phyloP scores from a whole-genome alignment of 2,329 filamentous ascomycete genomes.

The Clonostachys rosea region DNA sequence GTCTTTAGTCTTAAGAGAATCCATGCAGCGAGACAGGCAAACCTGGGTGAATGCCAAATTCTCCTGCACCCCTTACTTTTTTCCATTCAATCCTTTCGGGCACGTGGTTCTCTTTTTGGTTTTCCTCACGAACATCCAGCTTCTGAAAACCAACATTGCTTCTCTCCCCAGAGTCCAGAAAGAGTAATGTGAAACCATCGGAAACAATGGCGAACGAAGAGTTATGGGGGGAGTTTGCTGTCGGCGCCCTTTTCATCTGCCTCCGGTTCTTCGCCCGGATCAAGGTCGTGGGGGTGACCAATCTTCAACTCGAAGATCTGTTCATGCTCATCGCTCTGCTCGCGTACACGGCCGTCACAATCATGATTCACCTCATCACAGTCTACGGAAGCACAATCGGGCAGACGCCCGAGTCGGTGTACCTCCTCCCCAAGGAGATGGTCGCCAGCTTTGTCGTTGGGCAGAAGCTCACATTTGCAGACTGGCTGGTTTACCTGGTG shows the following conservation, averaged over 20 bases:
- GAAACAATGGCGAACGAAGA: conserved; percentile 11
- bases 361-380: no score
- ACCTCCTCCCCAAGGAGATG: not conserved
- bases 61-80: no score
- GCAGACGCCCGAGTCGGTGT: not conserved
- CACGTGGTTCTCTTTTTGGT: no score
- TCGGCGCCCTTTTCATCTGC: conserved; percentile 28
- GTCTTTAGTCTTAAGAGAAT: no score
- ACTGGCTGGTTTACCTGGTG: conserved; percentile 8
- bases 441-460: not conserved
- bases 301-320: conserved; percentile 35
- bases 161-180: no score
- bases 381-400: not conserved
- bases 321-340: conserved; percentile 27
- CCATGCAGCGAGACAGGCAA: no score
- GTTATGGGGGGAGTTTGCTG: conserved; percentile 35
- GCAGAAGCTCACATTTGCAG: conserved; percentile 17
- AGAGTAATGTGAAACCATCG: no score
- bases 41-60: no score
- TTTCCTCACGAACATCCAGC: no score
- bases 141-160: no score
- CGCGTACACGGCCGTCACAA: conserved; percentile 26
- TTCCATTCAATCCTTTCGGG: no score
- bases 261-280: conserved; percentile 30
- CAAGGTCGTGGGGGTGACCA: conserved; percentile 29